phyloP scores from a whole-genome alignment of 345 rosid genomes.

The Bretschneidera sinensis region DNA sequence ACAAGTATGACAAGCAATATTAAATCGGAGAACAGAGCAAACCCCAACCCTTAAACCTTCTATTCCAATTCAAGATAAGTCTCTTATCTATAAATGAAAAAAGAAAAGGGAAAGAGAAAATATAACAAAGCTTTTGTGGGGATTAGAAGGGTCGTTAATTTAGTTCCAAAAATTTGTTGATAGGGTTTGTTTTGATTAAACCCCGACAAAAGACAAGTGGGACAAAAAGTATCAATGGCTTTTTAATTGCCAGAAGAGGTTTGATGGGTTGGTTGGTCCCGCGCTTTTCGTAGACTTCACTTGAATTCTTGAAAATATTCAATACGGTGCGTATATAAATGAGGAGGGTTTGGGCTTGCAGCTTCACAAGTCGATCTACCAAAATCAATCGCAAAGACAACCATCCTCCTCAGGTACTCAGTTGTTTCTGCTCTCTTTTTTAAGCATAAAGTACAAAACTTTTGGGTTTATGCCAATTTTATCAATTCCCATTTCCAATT shows the following conservation, averaged over 20 bases:
- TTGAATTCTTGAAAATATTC: constrained; percentile 21
- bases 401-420: constrained; percentile 30
- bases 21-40: constrained; percentile 9
- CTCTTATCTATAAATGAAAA: constrained; percentile 13
- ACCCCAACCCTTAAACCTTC: constrained; percentile 22
- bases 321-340: constrained; percentile 34
- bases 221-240: constrained; percentile 4
- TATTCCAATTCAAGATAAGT: constrained; percentile 45
- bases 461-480: background rate
- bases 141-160: background rate
- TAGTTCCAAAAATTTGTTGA: background rate
- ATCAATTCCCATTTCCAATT: constrained; percentile 3
- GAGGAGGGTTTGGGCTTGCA: constrained; percentile 34
- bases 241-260: constrained; percentile 1
- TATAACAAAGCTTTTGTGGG: background rate
- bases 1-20: constrained; percentile 1
- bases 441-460: background rate
- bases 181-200: constrained; percentile 9
- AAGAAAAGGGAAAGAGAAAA: background rate
- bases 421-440: background rate
- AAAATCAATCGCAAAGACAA: constrained; percentile 21
- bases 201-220: constrained; percentile 22
- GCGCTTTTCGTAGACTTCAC: constrained; percentile 43
- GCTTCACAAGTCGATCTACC: constrained; percentile 26
- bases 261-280: constrained; percentile 34